phyloP scores from a whole-genome alignment of 345 rosid species.

The Eucalyptus tenuipes region DNA sequence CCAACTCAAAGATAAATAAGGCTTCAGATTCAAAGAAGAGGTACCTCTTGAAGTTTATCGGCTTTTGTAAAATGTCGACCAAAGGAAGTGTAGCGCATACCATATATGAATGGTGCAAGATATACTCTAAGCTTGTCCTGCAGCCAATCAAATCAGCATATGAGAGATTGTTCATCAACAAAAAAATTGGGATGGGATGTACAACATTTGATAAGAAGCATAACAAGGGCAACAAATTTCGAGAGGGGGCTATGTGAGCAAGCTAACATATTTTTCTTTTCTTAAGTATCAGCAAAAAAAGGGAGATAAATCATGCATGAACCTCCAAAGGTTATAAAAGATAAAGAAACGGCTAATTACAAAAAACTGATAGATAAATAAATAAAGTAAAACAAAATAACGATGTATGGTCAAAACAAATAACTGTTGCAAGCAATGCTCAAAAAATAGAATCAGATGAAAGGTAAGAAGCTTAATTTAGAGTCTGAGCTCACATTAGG shows the following conservation, averaged over 20 bases:
- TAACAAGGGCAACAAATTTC: neutral
- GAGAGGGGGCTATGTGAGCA: neutral
- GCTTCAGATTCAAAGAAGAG: neutral
- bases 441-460: neutral
- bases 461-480: neutral
- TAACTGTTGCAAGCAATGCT: neutral
- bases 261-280: neutral
- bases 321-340: neutral
- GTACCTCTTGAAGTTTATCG: conserved; percentile 80
- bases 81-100: conserved; percentile 75
- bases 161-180: neutral
- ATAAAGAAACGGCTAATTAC: neutral
- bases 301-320: neutral
- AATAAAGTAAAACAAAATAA: neutral
- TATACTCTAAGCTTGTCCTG: conserved; percentile 76
- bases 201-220: neutral
- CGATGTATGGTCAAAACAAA: neutral
- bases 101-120: conserved; percentile 77
- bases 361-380: neutral
- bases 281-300: neutral
- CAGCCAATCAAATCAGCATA: conserved; percentile 4
- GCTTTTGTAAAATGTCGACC: conserved; percentile 94
- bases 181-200: neutral
- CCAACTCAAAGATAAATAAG: neutral
- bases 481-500: neutral